Evolutionary conservation across 1,284 basidiomycete species (phyloP), one percentile per base, ranked within the genome.

Genomic region (Singerocomus rubriflavus): DNA sequence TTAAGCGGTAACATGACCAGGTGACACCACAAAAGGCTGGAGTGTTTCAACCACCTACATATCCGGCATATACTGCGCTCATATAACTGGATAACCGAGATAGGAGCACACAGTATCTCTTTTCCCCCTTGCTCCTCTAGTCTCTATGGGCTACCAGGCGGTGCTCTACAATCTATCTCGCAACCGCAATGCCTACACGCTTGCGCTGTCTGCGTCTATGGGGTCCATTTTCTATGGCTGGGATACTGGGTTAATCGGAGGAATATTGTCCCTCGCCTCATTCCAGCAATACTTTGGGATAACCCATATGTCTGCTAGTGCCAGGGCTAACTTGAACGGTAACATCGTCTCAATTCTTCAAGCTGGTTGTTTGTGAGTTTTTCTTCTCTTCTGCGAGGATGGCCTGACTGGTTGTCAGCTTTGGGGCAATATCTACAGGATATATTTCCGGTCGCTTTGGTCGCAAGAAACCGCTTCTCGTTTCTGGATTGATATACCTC

Each of bases 261-360:
- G 78, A 27, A 63, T 80, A 13, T 61, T 79, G 39, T 58, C 76
- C 6, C 63, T 80, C 13, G 30, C 57, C 0, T 76, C 77, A 3
- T 80, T 80, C 62, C 67, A 76, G 54, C 30, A 58, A 10, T 77
- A 75, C 57, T 79, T 80, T 59, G 75, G 74, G 4, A 49, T 78
- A 36, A 55, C 74, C 60, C 61, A 69, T 42, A 57, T 71, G 60
- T 68, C 65, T 21, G 50, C 69, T 2, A 56, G 58, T 16, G 66
- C 68, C 11, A 61, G 63, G 27, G 75, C 77, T 10, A 60, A 72
- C 49, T 51, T 80, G 21, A 71, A 69, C 40, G 78, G 78, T 6
- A 81, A 84, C 59, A 76, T 84, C 34, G 82, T 84, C 16, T 71
- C 80, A 0, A 71, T 82, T 44, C 64, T 84, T 34, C 82, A 83